phyloP scores from a whole-genome alignment of 2,329 filamentous ascomycete species.

The Ceratocystis variospora region DNA sequence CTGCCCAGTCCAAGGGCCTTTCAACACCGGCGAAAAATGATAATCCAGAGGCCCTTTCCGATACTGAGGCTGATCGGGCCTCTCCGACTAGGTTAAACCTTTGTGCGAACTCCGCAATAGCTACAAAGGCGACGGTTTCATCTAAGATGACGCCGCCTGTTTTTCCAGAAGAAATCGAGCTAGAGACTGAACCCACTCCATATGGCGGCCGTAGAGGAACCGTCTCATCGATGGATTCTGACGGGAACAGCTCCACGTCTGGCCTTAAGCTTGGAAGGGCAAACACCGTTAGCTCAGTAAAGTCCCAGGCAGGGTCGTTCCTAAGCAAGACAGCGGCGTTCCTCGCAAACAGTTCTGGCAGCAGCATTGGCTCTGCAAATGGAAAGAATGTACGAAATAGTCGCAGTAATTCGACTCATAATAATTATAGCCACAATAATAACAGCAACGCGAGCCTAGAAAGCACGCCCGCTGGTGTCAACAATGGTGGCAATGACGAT shows the following conservation, averaged over 20 bases:
- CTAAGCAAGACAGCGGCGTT: conserved; percentile 14
- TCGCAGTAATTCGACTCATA: background rate
- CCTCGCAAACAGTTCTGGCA: conserved; percentile 3
- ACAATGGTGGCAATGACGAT: background rate
- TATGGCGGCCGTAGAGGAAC: conserved; percentile 17
- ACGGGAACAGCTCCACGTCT: background rate
- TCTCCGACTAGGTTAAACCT: conserved; percentile 8
- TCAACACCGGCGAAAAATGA: conserved; percentile 1
- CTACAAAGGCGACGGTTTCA: background rate
- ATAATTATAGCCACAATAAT: conserved; percentile 1
- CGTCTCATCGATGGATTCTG: conserved; percentile 18
- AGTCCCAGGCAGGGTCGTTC: conserved; percentile 17
- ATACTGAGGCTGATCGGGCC: conserved; percentile 8
- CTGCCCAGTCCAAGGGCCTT: background rate
- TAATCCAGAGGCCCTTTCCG: background rate
- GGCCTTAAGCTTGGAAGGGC: conserved; percentile 10
- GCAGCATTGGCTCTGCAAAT: background rate
- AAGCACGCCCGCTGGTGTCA: background rate
- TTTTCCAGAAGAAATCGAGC: conserved; percentile 14
- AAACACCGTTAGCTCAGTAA: conserved; percentile 11
- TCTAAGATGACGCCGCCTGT: conserved; percentile 16
- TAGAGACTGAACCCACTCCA: conserved; percentile 16
- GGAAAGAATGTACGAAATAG: conserved; percentile 2
- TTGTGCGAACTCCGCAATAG: background rate
- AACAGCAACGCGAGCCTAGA: conserved; percentile 21